Evolutionary conservation across 345 rosid species (phyloP).

Genomic region (Lepidium aucheri): DNA sequence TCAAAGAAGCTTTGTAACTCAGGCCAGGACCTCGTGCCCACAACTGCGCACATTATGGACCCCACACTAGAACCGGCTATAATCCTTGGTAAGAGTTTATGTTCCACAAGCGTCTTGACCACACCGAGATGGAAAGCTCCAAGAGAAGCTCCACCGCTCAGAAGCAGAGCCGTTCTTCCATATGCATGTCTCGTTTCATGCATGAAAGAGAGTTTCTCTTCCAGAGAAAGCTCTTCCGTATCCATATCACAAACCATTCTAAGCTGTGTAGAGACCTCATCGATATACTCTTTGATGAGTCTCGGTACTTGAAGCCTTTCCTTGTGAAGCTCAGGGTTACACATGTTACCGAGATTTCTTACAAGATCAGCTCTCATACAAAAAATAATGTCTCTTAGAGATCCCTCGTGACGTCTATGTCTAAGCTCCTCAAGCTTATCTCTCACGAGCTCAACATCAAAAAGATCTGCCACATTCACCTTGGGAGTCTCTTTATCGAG

Average conservation of each 20-base stretch:
- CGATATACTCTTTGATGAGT: conserved; percentile 85
- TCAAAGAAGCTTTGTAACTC: conserved; percentile 93
- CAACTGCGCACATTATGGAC: conserved; percentile 76
- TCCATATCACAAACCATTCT: conserved; percentile 87
- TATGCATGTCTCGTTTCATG: conserved; percentile 96
- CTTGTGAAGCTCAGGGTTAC: conserved; percentile 96
- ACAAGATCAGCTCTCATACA: conserved; percentile 97
- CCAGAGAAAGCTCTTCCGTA: conserved; percentile 81
- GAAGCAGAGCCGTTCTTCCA: conserved; percentile 93
- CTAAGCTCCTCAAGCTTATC: conserved; percentile 78
- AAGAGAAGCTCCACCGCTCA: conserved; percentile 99
- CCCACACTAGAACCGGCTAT: conserved; percentile 97
- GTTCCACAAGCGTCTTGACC: conserved; percentile 85
- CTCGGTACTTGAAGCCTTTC: conserved; percentile 88
- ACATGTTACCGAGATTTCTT: conserved; percentile 95
- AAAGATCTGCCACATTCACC: conserved; percentile 61
- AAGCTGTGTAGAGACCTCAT: conserved; percentile 88
- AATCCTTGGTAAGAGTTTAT: conserved; percentile 80
- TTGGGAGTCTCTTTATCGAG: conserved; percentile 80
- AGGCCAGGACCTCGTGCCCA: conserved; percentile 92
- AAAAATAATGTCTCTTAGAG: conserved; percentile 77
- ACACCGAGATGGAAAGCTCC: conserved; percentile 93
- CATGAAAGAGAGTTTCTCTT: conserved; percentile 90
- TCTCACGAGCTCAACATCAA: conserved; percentile 80
- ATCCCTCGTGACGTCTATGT: conserved; percentile 78